phyloP scores from a whole-genome alignment of 2,329 filamentous ascomycete species.

The Exophiala xenobiotica region DNA sequence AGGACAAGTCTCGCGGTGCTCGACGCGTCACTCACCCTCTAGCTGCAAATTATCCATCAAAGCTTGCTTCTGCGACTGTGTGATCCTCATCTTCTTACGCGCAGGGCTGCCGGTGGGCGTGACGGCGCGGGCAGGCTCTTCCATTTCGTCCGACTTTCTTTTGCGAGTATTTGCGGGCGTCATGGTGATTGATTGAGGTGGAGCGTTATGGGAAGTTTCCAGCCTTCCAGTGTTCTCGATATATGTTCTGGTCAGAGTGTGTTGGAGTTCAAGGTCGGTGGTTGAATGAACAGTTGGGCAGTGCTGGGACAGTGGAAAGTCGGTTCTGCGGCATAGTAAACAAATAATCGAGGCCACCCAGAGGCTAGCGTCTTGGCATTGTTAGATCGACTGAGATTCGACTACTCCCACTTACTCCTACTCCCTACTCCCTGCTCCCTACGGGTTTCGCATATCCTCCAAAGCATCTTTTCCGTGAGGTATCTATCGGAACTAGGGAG shows the following conservation, averaged over 20 bases:
- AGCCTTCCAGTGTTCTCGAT: too few species aligned
- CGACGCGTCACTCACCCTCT: constrained; percentile 62
- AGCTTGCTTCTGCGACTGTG: constrained; percentile 74
- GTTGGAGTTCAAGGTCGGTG: too few species aligned
- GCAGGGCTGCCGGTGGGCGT: constrained; percentile 57
- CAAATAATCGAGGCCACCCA: neutral
- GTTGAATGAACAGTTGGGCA: too few species aligned
- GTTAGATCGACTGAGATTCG: too few species aligned
- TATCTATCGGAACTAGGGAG: too few species aligned
- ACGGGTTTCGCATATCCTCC: too few species aligned
- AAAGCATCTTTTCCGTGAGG: too few species aligned
- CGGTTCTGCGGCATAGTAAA: neutral
- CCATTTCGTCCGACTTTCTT: constrained; percentile 41
- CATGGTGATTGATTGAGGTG: constrained; percentile 33
- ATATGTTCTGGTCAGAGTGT: too few species aligned
- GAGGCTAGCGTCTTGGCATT: neutral
- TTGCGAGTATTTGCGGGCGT: constrained; percentile 37
- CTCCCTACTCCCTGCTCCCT: too few species aligned
- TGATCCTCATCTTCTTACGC: constrained; percentile 62
- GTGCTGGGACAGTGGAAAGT: neutral
- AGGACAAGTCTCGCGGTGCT: neutral
- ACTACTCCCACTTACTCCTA: too few species aligned
- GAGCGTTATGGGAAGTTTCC: too few species aligned
- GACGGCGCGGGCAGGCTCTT: constrained; percentile 47
- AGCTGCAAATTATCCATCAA: constrained; percentile 86